Percentiles rank a stretch among this genome's conserved stretches.
Conservation (phyloP, 2,329 filamentous ascomycete species). For the Penicillium sp. region DNA sequence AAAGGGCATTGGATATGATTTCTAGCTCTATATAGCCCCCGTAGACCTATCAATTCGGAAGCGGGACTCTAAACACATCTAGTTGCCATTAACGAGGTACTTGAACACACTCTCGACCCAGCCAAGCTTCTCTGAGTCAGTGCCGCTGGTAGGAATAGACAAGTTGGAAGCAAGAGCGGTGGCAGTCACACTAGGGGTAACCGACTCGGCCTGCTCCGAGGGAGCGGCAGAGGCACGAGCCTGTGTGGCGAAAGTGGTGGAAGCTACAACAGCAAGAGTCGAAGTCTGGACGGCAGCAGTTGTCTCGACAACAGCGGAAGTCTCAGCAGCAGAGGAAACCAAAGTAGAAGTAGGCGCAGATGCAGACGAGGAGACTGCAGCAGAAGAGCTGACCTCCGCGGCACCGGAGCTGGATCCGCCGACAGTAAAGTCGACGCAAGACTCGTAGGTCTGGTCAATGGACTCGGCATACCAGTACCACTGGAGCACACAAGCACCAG, state of each 20-base stretch:
- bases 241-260: constrained; percentile 18
- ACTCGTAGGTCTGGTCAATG: constrained; percentile 38
- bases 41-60: neutral
- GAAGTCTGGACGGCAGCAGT: constrained; percentile 3
- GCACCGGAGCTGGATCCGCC: constrained; percentile 19
- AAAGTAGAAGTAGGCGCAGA: neutral
- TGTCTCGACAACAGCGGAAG: constrained; percentile 1
- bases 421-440: constrained; percentile 34
- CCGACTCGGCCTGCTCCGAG: neutral
- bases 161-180: constrained; percentile 3
- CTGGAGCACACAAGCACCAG: constrained; percentile 34
- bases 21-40: neutral
- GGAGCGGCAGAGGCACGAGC: constrained; percentile 9
- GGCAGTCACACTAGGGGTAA: constrained; percentile 1
- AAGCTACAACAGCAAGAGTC: neutral
- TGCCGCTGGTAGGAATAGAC: constrained; percentile 16
- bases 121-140: constrained; percentile 13
- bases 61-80: neutral
- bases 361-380: constrained; percentile 1
- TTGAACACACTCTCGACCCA: constrained; percentile 13
- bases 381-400: constrained; percentile 7
- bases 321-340: neutral
- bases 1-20: neutral
- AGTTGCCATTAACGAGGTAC: constrained; percentile 16
- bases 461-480: constrained; percentile 37